A percentile compares a stretch with the other conserved stretches of the same genome.
phyloP scores from a whole-genome alignment of 805 yeast genomes.

The Monosporozyma servazzii region DNA sequence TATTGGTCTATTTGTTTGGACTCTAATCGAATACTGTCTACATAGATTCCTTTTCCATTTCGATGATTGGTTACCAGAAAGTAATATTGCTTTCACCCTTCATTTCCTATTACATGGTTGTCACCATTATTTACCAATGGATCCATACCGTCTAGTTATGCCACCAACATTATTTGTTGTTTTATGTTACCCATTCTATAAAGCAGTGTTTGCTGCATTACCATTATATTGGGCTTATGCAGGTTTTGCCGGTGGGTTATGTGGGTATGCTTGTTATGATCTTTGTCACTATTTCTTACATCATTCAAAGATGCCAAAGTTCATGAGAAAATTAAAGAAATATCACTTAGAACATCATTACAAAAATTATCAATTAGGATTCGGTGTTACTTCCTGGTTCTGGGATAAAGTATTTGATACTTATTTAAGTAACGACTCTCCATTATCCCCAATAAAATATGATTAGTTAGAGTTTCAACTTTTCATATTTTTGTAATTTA shows the following conservation, averaged over 20 bases:
- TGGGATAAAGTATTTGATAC: conserved; percentile 94
- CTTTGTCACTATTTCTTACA: conserved; percentile 90
- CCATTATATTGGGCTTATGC: conserved; percentile 83
- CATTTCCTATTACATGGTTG: conserved; percentile 93
- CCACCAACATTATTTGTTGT: conserved; percentile 81
- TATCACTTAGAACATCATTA: conserved; percentile 96
- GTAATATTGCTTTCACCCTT: conserved; percentile 60
- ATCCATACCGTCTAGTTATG: conserved; percentile 81
- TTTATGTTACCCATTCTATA: conserved; percentile 73
- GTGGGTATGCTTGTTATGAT: conserved; percentile 90
- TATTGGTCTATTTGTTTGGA: conserved; percentile 88
- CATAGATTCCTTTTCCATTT: conserved; percentile 93
- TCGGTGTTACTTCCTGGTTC: conserved; percentile 88
- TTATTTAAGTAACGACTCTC: conserved; percentile 41
- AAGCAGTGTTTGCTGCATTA: conserved; percentile 61
- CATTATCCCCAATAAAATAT: conserved; percentile 29
- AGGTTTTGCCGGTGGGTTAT: conserved; percentile 90
- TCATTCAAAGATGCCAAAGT: conserved; percentile 73
- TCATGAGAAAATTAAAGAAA: conserved; percentile 69
- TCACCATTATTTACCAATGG: conserved; percentile 98
- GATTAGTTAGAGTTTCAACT: conserved; percentile 10
- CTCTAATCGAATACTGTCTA: conserved; percentile 75
- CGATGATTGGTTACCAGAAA: conserved; percentile 78
- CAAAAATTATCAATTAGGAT: conserved; percentile 92
- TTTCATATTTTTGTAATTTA: background rate